Conservation (phyloP, 1,139 yeast species). For the Geotrichum bryndzae region DNA sequence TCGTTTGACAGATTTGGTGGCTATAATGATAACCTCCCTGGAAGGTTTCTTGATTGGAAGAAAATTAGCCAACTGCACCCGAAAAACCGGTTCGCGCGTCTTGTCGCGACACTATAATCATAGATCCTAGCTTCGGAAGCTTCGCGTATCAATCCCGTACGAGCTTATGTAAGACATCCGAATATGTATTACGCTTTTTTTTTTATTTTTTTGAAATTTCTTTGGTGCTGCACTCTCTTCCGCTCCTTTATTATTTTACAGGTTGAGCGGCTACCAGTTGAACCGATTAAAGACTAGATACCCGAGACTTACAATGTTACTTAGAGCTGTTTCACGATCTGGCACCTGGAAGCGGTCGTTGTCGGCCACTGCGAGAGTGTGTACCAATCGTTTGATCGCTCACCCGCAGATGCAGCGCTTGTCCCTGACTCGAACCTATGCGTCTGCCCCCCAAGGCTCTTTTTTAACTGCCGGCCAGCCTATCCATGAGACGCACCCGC, state of each 20-base stretch:
- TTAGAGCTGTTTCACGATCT: not conserved
- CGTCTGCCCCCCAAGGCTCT: not conserved
- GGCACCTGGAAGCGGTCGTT: not conserved
- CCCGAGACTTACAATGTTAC: not conserved
- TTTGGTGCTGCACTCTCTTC: not conserved
- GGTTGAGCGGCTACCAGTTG: not conserved
- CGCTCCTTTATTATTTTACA: not conserved
- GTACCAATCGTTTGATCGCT: not conserved
- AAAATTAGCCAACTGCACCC: not conserved
- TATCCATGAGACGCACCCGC: constrained; percentile 76
- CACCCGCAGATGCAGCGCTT: not conserved
- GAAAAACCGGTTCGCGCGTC: not conserved
- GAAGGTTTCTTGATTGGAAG: not conserved
- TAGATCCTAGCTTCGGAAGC: not conserved
- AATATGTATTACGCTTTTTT: not conserved
- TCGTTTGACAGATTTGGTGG: not conserved
- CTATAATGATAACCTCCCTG: not conserved
- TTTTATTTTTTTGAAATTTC: not conserved
- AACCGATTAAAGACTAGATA: not conserved
- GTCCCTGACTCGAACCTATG: not conserved
- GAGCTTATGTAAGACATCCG: not conserved
- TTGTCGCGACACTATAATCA: not conserved
- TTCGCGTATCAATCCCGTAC: not conserved
- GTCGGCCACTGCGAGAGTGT: not conserved
- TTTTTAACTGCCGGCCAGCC: constrained; percentile 65